Evolutionary conservation across 2,329 filamentous ascomycete species (phyloP), one percentile per base, ranked within the genome.

Genomic region (Metarhizium album): DNA sequence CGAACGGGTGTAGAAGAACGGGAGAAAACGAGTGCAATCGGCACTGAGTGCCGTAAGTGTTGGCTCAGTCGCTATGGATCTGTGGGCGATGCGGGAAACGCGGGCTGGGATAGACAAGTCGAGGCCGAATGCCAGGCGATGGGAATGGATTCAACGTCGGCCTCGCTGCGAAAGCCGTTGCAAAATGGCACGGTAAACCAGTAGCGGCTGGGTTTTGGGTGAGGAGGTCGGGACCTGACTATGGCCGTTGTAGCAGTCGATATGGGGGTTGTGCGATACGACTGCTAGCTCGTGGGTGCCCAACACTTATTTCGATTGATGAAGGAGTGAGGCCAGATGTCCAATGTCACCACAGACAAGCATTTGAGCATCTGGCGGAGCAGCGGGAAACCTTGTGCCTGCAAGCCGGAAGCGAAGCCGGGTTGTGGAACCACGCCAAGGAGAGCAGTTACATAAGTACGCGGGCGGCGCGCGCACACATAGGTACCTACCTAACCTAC

Each of bases 21-120:
- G 33, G 51, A 50, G 46, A 47, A 64, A 76, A 74, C 74, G 75
- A 79, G 64, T 63, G 76, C 65, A 78, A 79, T 69, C 62, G 74
- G 75, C 64, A 78, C 72, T 54, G 61, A 78, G 70, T 73, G 73
- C 74, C 74, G 51, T 27, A 14, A 43, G 23, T 43, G 11, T 20
- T 22, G 37, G 38, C 27, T 35, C 14, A 37, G n/a, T 23, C 1
- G 8, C 29, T 23, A 47, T 27, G 14, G 6, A 45, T 22, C 48
- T 16, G 23, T 14, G 11, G 9, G 20, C 3, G 40, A 22, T 22
- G 9, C 45, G 23, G 23, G 45, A 24, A n/a, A 29, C 29, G 49
- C 38, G 29, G 22, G 42, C 43, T 5, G 33, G n/a, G 47, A 27
- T 31, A 27, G 46, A 42, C 35, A 40, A 29, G 42, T 5, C 22